Percentiles rank a stretch among this genome's conserved stretches.
These are phyloP conservation scores for Dissophora globulifera DNA, from an alignment of 192 early-diverging fungal species.

Conservation along the genomic window DNA sequence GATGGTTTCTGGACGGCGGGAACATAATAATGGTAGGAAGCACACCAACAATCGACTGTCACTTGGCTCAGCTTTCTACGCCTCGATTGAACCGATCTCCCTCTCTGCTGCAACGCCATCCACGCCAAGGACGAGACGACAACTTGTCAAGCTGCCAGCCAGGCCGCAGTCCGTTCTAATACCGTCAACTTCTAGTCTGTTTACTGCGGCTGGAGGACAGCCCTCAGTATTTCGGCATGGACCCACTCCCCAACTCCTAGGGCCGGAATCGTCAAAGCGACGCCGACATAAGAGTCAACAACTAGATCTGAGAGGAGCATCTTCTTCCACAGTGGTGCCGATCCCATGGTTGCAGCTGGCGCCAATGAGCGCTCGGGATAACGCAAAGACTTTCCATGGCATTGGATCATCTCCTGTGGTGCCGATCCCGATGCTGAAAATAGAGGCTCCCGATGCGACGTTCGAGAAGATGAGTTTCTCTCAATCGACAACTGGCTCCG, in stretches of 20 bases:
- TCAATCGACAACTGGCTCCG: not conserved
- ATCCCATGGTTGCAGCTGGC: slow-evolving; percentile 27
- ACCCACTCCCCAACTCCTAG: no score
- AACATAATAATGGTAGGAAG: slow-evolving; percentile 23
- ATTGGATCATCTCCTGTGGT: slow-evolving; percentile 5
- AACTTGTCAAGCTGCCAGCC: slow-evolving; percentile 29
- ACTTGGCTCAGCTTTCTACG: slow-evolving; percentile 37
- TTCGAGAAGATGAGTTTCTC: not conserved
- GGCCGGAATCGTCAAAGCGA: slow-evolving; percentile 2
- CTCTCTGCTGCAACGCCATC: slow-evolving; percentile 26
- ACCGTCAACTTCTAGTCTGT: slow-evolving; percentile 5
- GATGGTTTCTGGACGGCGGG: not conserved
- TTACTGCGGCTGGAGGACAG: not conserved
- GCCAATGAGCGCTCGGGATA: slow-evolving; percentile 24
- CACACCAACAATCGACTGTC: slow-evolving; percentile 23
- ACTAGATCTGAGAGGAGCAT: slow-evolving; percentile 1
- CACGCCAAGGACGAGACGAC: slow-evolving; percentile 10
- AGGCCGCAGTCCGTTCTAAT: slow-evolving; percentile 38
- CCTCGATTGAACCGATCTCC: slow-evolving; percentile 28
- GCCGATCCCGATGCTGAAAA: slow-evolving; percentile 2
- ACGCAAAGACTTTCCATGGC: slow-evolving; percentile 40
- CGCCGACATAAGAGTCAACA: slow-evolving; percentile 32
- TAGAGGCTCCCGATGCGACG: not conserved
- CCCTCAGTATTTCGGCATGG: not conserved
- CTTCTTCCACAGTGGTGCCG: not conserved